phyloP scores from a whole-genome alignment of 2,329 filamentous ascomycete species.

The Parafenestella ontariensis region DNA sequence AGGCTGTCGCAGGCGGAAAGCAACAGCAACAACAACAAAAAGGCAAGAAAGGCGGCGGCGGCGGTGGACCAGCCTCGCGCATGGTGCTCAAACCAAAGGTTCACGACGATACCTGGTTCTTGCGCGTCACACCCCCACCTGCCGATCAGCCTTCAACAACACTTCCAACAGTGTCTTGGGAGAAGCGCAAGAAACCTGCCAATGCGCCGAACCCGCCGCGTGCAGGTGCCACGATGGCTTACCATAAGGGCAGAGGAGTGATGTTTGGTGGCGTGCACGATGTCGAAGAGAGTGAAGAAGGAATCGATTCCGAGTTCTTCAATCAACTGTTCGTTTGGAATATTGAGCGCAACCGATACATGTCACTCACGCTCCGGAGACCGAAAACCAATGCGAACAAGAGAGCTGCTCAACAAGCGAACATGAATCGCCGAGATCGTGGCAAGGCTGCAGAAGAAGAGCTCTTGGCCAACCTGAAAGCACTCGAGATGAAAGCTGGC shows the following conservation, averaged over 20 bases:
- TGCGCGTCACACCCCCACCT: constrained; percentile 77
- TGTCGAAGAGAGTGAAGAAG: constrained; percentile 88
- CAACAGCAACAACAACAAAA: constrained; percentile 59
- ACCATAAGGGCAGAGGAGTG: constrained; percentile 91
- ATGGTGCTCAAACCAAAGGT: constrained; percentile 85
- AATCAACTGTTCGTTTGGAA: constrained; percentile 93
- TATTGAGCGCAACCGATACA: constrained; percentile 93
- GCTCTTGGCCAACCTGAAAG: constrained; percentile 82
- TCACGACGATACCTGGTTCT: constrained; percentile 93
- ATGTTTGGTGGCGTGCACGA: constrained; percentile 95
- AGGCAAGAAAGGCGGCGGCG: constrained; percentile 57
- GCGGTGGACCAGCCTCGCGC: constrained; percentile 66
- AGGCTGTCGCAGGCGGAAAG: constrained; percentile 66
- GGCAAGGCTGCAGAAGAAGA: constrained; percentile 93
- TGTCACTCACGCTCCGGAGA: constrained; percentile 79
- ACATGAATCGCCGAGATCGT: constrained; percentile 63
- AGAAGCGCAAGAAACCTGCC: constrained; percentile 88
- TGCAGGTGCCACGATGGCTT: constrained; percentile 91
- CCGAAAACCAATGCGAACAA: constrained; percentile 72
- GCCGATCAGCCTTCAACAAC: constrained; percentile 70
- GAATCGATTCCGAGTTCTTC: constrained; percentile 97
- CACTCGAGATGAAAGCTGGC: constrained; percentile 77
- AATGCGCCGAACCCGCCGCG: constrained; percentile 85
- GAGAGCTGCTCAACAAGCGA: constrained; percentile 51
- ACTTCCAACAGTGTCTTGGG: constrained; percentile 82